phyloP scores from a whole-genome alignment of 1,284 basidiomycete genomes.

The Porphyrellus sp. region DNA sequence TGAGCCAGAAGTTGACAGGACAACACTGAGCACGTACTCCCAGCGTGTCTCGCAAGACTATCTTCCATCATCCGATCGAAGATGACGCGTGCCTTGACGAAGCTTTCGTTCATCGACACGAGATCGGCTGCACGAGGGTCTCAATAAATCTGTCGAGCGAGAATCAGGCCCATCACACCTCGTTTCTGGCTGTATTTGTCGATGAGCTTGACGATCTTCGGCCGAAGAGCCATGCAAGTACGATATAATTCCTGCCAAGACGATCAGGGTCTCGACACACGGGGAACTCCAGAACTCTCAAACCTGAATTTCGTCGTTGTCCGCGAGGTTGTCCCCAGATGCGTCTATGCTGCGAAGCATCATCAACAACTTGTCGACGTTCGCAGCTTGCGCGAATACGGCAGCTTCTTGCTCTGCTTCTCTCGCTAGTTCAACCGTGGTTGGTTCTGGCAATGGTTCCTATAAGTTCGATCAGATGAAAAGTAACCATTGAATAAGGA shows the following conservation, averaged over 20 bases:
- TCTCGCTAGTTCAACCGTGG: slow-evolving; percentile 70
- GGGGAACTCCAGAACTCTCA: slow-evolving; percentile 2
- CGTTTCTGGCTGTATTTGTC: slow-evolving; percentile 97
- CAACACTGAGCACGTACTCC: slow-evolving; percentile 38
- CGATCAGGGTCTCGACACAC: not conserved
- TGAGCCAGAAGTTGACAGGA: slow-evolving; percentile 12
- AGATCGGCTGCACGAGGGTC: slow-evolving; percentile 61
- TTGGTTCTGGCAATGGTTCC: slow-evolving; percentile 89
- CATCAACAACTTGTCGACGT: slow-evolving; percentile 84
- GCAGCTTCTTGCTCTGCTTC: slow-evolving; percentile 89
- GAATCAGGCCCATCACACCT: slow-evolving; percentile 41
- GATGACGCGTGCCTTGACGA: slow-evolving; percentile 77
- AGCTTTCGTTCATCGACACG: slow-evolving; percentile 87
- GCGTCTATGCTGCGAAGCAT: slow-evolving; percentile 80
- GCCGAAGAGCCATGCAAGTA: slow-evolving; percentile 82
- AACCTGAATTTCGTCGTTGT: slow-evolving; percentile 93
- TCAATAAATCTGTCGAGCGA: slow-evolving; percentile 6
- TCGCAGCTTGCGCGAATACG: slow-evolving; percentile 80
- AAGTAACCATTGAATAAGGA: not conserved
- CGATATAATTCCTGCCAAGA: slow-evolving; percentile 79
- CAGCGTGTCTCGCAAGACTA: slow-evolving; percentile 73
- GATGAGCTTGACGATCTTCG: slow-evolving; percentile 94
- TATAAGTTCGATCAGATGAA: slow-evolving; percentile 30
- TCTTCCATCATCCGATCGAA: slow-evolving; percentile 93
- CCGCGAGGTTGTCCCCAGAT: slow-evolving; percentile 81